Conservation (phyloP, 75 land plant species). For the Ceratopteris richardii region DNA sequence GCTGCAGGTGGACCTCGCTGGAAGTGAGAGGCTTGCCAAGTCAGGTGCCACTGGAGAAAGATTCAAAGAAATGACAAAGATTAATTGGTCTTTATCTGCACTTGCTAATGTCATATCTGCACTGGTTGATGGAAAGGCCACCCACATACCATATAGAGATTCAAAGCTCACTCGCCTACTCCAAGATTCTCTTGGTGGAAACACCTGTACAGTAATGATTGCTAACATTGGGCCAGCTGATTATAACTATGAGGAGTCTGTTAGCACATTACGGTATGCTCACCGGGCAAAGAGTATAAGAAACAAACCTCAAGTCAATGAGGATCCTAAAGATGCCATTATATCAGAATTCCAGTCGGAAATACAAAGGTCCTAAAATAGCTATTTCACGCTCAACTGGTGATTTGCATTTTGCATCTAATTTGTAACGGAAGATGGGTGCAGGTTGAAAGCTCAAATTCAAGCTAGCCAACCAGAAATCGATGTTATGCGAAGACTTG, state of each 20-base stretch:
- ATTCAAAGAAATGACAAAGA: conserved; percentile 87
- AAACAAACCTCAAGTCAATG: conserved; percentile 36
- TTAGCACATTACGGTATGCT: conserved; percentile 43
- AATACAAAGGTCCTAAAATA: conserved; percentile 17
- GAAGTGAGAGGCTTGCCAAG: conserved; percentile 85
- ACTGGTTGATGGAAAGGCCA: conserved; percentile 63
- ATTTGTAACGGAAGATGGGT: not conserved
- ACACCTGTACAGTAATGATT: conserved; percentile 37
- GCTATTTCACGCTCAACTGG: not conserved
- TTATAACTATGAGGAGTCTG: conserved; percentile 35
- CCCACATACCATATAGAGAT: conserved; percentile 68
- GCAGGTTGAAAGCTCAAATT: conserved; percentile 29
- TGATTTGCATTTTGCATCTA: too few species aligned
- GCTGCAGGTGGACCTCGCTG: conserved; percentile 81
- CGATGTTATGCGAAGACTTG: conserved; percentile 9
- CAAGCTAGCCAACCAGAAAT: conserved; percentile 18
- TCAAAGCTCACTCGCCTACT: conserved; percentile 37
- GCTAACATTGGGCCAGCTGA: conserved; percentile 43
- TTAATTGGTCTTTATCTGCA: conserved; percentile 83
- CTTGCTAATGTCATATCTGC: conserved; percentile 94
- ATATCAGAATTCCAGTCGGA: conserved; percentile 32
- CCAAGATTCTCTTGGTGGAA: conserved; percentile 40
- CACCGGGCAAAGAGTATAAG: conserved; percentile 37
- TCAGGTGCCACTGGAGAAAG: conserved; percentile 87
- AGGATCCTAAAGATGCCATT: conserved; percentile 38